Evolutionary conservation across 2,329 filamentous ascomycete species (phyloP), one percentile per base, ranked within the genome.

Genomic region (Xylariomycetidae sp.): DNA sequence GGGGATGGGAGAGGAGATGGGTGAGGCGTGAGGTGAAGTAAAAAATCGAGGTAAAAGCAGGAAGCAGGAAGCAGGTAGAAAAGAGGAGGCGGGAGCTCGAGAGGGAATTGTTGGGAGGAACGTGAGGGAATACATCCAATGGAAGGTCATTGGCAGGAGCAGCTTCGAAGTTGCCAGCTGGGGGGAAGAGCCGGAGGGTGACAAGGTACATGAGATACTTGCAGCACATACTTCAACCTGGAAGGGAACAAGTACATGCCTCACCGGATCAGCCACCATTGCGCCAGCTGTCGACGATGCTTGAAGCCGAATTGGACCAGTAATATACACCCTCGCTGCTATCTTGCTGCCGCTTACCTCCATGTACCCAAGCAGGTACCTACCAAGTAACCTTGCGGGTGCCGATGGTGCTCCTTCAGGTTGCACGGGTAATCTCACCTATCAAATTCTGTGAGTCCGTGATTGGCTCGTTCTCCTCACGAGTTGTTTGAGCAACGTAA

Each of bases 401-500:
- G 20, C 8, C n/a, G 20, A n/a, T 23, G 7, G 13, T 7, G 9
- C 10, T 29, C 27, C 27, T 29, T 29, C 27, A 29, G 12, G 27
- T 29, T 29, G 27, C 27, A 29, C 7, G 11, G 27, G 27, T 29
- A 29, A 29, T 29, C 6, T 29, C 9, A 29, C 27, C 15, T 27
- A 15, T 29, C 15, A 14, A 17, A 14, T 15, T 16, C 15, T 17
- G 14, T 6, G 8, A 11, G 14, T 8, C 27, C 27, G 27, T 29
- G 27, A 29, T 29, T 29, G 27, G 27, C 27, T 16, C n/a, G 5
- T 29, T 5, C 14, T 16, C 27, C 6, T n/a, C n/a, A n/a, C n/a
- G n/a, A n/a, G n/a, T n/a, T 16, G 27, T 29, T 16, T 29, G 10
- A 29, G 27, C 27, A 16, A 29, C 27, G 27, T 29, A 29, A 29